Evolutionary conservation across 2,329 filamentous ascomycete species (phyloP).

Genomic region (Microsporum audouinii): DNA sequence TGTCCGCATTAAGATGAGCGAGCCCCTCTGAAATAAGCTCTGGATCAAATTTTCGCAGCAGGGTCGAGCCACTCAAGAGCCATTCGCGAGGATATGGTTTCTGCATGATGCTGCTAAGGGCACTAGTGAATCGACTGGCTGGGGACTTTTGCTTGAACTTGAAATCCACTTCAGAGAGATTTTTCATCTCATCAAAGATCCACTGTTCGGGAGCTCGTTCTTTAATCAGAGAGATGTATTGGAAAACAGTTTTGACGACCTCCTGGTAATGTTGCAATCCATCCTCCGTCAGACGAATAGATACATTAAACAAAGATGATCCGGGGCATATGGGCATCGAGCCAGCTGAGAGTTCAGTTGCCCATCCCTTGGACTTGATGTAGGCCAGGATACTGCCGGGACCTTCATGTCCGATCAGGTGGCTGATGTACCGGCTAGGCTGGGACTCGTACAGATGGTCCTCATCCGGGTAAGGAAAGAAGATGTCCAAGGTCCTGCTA

Average conservation of each 20-base stretch:
- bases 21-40: slow-evolving; percentile 64
- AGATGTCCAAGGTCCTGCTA: slow-evolving; percentile 63
- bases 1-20: slow-evolving; percentile 67
- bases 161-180: slow-evolving; percentile 85
- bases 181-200: slow-evolving; percentile 88
- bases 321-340: slow-evolving; percentile 67
- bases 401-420: slow-evolving; percentile 84
- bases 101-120: slow-evolving; percentile 79
- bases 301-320: slow-evolving; percentile 66
- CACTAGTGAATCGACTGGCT: slow-evolving; percentile 79
- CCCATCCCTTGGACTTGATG: slow-evolving; percentile 83
- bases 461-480: slow-evolving; percentile 78
- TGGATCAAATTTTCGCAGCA: slow-evolving; percentile 69
- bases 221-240: slow-evolving; percentile 78
- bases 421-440: slow-evolving; percentile 74
- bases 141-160: slow-evolving; percentile 88
- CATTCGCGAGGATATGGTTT: slow-evolving; percentile 75
- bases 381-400: slow-evolving; percentile 86
- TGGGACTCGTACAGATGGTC: slow-evolving; percentile 67
- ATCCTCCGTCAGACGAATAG: slow-evolving; percentile 71
- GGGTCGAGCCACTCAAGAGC: slow-evolving; percentile 68
- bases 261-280: slow-evolving; percentile 72
- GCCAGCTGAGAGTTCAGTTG: slow-evolving; percentile 69
- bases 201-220: slow-evolving; percentile 74
- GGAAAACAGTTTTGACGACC: slow-evolving; percentile 72